Percentiles rank a stretch among this genome's conserved stretches.
Evolutionary conservation across 1,284 basidiomycete genomes (phyloP).

Genomic region (Tilletia indica): DNA sequence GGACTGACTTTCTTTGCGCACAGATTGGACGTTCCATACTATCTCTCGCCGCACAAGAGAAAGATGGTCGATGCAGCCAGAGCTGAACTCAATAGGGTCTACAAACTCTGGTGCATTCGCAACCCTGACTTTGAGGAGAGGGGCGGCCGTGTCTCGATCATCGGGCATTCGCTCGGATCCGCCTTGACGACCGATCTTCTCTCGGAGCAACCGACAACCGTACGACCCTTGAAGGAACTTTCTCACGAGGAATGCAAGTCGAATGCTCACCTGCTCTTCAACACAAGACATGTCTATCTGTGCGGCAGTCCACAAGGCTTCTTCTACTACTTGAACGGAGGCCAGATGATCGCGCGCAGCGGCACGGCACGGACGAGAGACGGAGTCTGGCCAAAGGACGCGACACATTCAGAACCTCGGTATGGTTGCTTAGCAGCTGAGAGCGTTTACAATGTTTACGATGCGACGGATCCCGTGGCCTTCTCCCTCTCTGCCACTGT

Average conservation of each 20-base stretch:
- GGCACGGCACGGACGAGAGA: constrained; percentile 32
- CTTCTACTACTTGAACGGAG: constrained; percentile 52
- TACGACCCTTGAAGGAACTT: constrained; percentile 25
- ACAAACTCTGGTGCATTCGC: constrained; percentile 48
- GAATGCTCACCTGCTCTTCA: constrained; percentile 36
- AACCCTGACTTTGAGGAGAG: constrained; percentile 47
- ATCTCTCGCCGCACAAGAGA: constrained; percentile 44
- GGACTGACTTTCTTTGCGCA: not conserved
- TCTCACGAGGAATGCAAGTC: constrained; percentile 25
- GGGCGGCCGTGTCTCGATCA: constrained; percentile 49
- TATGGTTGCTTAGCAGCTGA: constrained; percentile 45
- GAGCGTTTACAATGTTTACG: constrained; percentile 52
- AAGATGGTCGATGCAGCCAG: constrained; percentile 49
- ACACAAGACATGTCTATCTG: constrained; percentile 46
- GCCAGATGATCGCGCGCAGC: constrained; percentile 53
- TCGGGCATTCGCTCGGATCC: constrained; percentile 32
- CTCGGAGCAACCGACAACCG: constrained; percentile 47
- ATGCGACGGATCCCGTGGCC: constrained; percentile 57
- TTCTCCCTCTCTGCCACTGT: constrained; percentile 56
- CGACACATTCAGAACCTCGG: constrained; percentile 38
- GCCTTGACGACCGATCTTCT: constrained; percentile 30
- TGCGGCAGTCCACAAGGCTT: constrained; percentile 50
- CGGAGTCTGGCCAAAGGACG: constrained; percentile 30
- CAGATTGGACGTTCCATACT: constrained; percentile 55
- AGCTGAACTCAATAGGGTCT: constrained; percentile 53